Evolutionary conservation across 768 basidiomycete species (phyloP), one percentile per base, ranked within the genome.

Genomic region (Lactarius pseudohatsudake): DNA sequence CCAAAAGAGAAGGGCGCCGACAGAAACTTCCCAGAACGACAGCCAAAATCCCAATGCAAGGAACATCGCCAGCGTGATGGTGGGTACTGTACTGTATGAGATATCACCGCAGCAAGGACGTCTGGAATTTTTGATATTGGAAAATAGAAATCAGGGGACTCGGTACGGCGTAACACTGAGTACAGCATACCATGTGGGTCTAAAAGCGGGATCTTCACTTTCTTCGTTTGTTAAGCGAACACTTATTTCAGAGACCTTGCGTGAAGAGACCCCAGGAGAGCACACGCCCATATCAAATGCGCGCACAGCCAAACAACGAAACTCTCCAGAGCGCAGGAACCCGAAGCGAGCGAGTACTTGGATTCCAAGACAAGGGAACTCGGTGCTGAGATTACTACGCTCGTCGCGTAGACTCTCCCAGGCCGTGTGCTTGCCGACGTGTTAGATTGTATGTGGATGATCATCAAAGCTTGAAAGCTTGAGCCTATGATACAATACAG

Each of bases 271-370:
- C 30, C 9, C 47, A 10, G 50, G 26, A 11, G 50, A 53, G 15
- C 22, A 26, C 50, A 53, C 45, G 10, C 9, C 4, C 45, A 47
- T 47, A 47, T 47, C 22, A 28, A 53, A 26, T 53, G 5, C 10
- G 22, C 9, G n/a, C 22, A 50, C 47, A n/a, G 47, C 47, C 36
- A 38, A 50, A 26, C 47, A 50, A 13, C 47, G 11, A 50, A 50
- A 22, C 50, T 26, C 50, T 50, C 22, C 50, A 53, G 50, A 53
- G 50, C 50, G 50, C 50, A 53, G 50, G 50, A 53, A 53, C 50
- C 50, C 50, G 26, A 53, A 53, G 26, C 22, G 50, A 22, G 47
- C 47, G 22, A 5, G 11, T 38, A 50, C n/a, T 22, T 53, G 22
- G 50, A 26, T 53, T 53, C 50, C 50, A 53, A 53, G 13, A 28